Evolutionary conservation across 345 rosid species (phyloP).

Genomic region (Populus davidiana): DNA sequence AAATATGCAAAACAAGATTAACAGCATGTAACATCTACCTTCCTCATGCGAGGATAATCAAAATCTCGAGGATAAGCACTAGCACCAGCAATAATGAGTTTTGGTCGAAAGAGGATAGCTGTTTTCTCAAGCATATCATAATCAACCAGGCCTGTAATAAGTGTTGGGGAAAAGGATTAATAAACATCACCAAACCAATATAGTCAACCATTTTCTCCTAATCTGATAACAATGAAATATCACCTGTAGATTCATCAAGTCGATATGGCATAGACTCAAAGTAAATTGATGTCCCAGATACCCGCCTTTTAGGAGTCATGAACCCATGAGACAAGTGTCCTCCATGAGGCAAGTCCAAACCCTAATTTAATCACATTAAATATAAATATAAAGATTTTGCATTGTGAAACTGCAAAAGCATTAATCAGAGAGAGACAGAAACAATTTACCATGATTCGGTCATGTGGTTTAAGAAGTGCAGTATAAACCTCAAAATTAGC

Average conservation of each 20-base stretch:
- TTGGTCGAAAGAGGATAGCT: conserved; percentile 79
- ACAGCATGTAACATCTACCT: conserved; percentile 43
- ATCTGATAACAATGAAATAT: conserved; percentile 11
- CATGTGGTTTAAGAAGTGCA: conserved; percentile 84
- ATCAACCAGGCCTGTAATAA: conserved; percentile 66
- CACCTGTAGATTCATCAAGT: conserved; percentile 87
- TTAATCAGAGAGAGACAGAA: neutral
- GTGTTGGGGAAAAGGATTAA: conserved; percentile 10
- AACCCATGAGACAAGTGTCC: conserved; percentile 96
- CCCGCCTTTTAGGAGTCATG: conserved; percentile 90
- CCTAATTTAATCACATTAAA: conserved; percentile 37
- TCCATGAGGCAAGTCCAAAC: conserved; percentile 90
- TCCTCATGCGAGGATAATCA: conserved; percentile 89
- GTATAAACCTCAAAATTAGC: conserved; percentile 97
- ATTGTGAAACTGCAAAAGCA: conserved; percentile 3
- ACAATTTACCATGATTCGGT: conserved; percentile 66
- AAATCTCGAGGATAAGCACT: conserved; percentile 96
- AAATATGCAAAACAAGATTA: neutral
- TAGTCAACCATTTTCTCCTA: conserved; percentile 3
- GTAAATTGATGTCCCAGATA: conserved; percentile 89
- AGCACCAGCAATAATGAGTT: conserved; percentile 92
- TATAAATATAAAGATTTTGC: neutral
- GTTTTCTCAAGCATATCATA: conserved; percentile 95
- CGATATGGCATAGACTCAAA: conserved; percentile 96
- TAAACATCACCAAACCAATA: conserved; percentile 1